phyloP scores from a whole-genome alignment of 306 rosid species.

The Calophaca sinica region DNA sequence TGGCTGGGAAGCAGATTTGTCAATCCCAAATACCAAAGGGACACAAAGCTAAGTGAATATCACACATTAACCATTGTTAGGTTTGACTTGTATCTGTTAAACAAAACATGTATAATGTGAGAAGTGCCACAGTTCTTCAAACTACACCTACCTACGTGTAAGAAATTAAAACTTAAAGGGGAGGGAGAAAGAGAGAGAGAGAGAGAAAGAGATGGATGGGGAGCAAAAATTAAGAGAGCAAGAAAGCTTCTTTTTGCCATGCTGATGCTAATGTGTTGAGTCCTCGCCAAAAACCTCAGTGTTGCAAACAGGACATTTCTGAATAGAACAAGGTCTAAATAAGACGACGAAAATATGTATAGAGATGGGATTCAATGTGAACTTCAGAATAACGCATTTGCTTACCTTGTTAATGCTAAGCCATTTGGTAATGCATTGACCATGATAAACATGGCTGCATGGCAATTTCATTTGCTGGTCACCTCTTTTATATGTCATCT shows the following conservation, averaged over 20 bases:
- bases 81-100: constrained; percentile 43
- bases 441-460: constrained; percentile 85
- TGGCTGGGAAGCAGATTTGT: constrained; percentile 19
- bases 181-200: background rate
- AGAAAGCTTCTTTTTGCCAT: constrained; percentile 41
- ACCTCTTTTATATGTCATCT: constrained; percentile 88
- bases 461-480: constrained; percentile 85
- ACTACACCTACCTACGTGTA: constrained; percentile 55
- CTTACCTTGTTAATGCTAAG: constrained; percentile 88
- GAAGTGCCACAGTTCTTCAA: constrained; percentile 42
- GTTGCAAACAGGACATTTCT: constrained; percentile 97
- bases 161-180: constrained; percentile 4
- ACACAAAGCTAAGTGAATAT: constrained; percentile 39
- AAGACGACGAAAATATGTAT: background rate
- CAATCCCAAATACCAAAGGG: constrained; percentile 26
- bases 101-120: constrained; percentile 49
- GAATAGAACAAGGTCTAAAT: constrained; percentile 21
- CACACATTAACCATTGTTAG: constrained; percentile 45
- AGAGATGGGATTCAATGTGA: constrained; percentile 16
- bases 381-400: constrained; percentile 14
- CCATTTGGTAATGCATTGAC: constrained; percentile 91
- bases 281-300: constrained; percentile 80
- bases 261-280: constrained; percentile 49
- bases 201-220: constrained; percentile 26
- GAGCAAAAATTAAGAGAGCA: constrained; percentile 41